Evolutionary conservation across 2,329 filamentous ascomycete species (phyloP).

Genomic region (Pleomassaria siparia): DNA sequence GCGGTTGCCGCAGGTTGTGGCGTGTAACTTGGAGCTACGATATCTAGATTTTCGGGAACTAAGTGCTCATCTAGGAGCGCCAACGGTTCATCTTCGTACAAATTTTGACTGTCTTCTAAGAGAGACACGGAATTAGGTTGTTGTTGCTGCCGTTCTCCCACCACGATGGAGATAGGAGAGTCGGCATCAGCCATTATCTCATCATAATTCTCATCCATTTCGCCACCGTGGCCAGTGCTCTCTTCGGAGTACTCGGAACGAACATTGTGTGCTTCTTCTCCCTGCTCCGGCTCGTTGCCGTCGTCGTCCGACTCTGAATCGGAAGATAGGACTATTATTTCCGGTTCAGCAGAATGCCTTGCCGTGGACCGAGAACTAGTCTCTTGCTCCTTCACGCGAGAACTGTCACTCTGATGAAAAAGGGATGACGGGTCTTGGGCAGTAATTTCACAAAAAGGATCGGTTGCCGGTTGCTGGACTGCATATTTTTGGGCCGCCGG

Average conservation of each 20-base stretch:
- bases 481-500: background rate
- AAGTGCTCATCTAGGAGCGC: background rate
- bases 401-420: background rate
- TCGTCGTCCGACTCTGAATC: conserved; percentile 10
- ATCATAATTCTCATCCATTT: background rate
- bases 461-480: background rate
- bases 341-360: conserved; percentile 2
- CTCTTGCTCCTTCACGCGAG: background rate
- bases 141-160: background rate
- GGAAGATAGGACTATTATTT: conserved; percentile 18
- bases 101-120: background rate
- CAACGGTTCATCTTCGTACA: background rate
- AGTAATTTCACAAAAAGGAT: background rate
- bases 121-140: background rate
- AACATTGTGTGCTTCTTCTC: conserved; percentile 1
- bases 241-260: background rate
- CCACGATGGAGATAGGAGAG: background rate
- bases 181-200: conserved; percentile 7
- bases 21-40: background rate
- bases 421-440: background rate
- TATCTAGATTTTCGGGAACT: background rate
- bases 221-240: background rate
- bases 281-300: conserved; percentile 1
- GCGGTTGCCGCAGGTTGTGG: conserved; percentile 9
- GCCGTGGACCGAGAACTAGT: background rate